Conservation (phyloP, 2,329 filamentous ascomycete species). For the Talaromyces atroroseus region DNA sequence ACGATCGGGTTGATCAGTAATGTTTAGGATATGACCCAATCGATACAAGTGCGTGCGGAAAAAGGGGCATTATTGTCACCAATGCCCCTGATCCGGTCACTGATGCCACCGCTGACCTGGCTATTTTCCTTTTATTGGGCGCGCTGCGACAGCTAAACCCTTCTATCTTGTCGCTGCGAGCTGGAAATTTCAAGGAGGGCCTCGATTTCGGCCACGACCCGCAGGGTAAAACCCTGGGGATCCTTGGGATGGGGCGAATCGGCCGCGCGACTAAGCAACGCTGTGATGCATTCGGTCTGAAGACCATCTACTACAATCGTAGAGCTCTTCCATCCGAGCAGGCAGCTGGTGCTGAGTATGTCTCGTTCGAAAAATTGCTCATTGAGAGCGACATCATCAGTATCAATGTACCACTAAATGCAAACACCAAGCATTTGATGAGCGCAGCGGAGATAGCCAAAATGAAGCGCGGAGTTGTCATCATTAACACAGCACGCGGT, state of each 20-base stretch:
- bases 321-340: not conserved
- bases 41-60: constrained; percentile 26
- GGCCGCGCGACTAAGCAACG: not conserved
- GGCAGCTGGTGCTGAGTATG: not conserved
- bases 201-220: not conserved
- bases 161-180: not conserved
- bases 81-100: constrained; percentile 43
- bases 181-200: not conserved
- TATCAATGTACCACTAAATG: not conserved
- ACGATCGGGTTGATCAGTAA: too few relatives aligned
- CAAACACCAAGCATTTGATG: not conserved
- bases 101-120: constrained; percentile 42
- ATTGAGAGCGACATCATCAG: not conserved
- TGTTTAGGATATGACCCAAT: constrained; percentile 55
- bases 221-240: not conserved
- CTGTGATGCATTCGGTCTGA: not conserved
- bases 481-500: not conserved
- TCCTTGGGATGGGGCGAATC: not conserved
- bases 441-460: not conserved
- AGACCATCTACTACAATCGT: not conserved
- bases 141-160: constrained; percentile 32
- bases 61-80: constrained; percentile 32
- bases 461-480: not conserved
- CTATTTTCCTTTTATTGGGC: constrained; percentile 44
- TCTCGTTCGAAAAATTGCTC: not conserved